Percentiles rank a stretch among this genome's conserved stretches.
phyloP scores from a whole-genome alignment of 768 basidiomycete species.

The Russula dissimulans region DNA sequence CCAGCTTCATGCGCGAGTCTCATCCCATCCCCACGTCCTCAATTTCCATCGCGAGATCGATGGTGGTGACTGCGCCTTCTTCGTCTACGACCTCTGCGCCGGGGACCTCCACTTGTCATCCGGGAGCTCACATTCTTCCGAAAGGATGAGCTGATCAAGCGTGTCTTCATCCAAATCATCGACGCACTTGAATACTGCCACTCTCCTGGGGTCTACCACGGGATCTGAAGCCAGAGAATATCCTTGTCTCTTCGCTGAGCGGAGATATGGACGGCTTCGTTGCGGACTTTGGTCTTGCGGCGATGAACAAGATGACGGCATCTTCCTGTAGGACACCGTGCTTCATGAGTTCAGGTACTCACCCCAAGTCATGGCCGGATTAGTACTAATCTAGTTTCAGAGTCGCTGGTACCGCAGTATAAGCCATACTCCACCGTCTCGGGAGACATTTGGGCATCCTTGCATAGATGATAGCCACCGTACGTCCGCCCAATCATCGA shows the following conservation, averaged over 20 bases:
- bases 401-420: neutral
- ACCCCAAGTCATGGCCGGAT: too few species aligned
- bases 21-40: constrained; percentile 71
- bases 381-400: neutral
- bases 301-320: neutral
- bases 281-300: constrained; percentile 15
- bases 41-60: constrained; percentile 82
- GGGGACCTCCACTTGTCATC: constrained; percentile 7
- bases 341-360: constrained; percentile 15
- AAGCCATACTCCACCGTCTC: neutral
- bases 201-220: constrained; percentile 8
- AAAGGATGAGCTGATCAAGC: constrained; percentile 9
- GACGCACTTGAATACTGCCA: constrained; percentile 10
- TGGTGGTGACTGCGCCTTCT: constrained; percentile 52
- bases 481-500: neutral
- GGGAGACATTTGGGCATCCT: constrained; percentile 13
- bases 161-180: constrained; percentile 9
- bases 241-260: neutral
- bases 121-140: constrained; percentile 3
- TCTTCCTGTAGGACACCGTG: constrained; percentile 7
- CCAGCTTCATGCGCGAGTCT: constrained; percentile 60
- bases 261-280: constrained; percentile 2
- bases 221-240: constrained; percentile 9
- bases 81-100: constrained; percentile 15
- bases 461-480: constrained; percentile 8